Percentiles rank a stretch among this genome's conserved stretches.
Conservation (phyloP, 2,329 filamentous ascomycete genomes). For the Dendrostoma leiphaemia region DNA sequence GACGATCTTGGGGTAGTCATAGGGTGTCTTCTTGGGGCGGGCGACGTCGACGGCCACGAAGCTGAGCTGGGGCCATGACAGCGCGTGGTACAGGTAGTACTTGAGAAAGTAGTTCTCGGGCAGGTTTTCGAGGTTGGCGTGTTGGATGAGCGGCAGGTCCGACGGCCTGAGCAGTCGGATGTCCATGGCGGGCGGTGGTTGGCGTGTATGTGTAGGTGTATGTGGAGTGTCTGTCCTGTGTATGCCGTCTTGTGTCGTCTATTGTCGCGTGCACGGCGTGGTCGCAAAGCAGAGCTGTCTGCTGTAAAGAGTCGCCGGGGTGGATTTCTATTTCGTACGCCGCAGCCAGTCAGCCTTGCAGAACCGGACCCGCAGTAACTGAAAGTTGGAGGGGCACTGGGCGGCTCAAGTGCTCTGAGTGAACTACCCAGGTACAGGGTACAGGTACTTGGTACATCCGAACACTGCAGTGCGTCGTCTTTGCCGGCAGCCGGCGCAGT, state of each 20-base stretch:
- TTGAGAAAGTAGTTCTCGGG: slow-evolving; percentile 99
- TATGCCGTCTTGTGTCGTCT: no score
- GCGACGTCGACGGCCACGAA: slow-evolving; percentile 94
- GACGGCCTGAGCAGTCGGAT: slow-evolving; percentile 82
- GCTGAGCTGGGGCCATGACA: slow-evolving; percentile 96
- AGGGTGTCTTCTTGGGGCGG: slow-evolving; percentile 71
- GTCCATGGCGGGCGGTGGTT: slow-evolving; percentile 62
- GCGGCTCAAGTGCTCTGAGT: no score
- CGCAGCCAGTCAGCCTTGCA: no score
- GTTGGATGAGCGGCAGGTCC: slow-evolving; percentile 90
- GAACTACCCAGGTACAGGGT: no score
- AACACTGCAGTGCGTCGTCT: no score
- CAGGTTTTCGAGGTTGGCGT: slow-evolving; percentile 97
- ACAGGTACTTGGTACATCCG: no score
- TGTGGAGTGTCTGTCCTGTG: neutral
- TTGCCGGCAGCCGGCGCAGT: slow-evolving; percentile 10
- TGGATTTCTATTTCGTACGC: no score
- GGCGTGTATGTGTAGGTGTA: neutral
- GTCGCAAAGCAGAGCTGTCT: no score
- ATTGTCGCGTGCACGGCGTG: no score
- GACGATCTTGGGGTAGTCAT: slow-evolving; percentile 95
- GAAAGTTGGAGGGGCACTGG: no score
- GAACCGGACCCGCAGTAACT: no score
- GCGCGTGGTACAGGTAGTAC: slow-evolving; percentile 98
- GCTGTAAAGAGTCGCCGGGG: no score